These are phyloP conservation scores for Graphium sp. DNA, from an alignment of 2,329 filamentous ascomycete genomes.

Conservation along the genomic window DNA sequence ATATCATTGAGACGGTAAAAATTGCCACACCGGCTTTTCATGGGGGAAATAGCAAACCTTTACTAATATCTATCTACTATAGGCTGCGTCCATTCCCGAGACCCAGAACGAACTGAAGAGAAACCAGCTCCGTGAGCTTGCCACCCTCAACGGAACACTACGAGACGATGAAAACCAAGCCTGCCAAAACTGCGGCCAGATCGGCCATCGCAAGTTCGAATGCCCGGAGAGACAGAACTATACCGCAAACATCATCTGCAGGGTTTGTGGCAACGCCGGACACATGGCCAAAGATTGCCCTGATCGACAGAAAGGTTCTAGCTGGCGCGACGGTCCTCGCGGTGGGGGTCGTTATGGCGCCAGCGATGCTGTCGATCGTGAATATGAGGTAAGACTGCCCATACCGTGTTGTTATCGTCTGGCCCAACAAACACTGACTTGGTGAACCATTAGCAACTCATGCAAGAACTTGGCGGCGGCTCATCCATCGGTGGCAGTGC, in stretches of 20 bases:
- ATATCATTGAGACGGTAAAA: slow-evolving; percentile 88
- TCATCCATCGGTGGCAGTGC: slow-evolving; percentile 33
- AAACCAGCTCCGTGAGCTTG: slow-evolving; percentile 94
- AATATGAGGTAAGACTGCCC: slow-evolving; percentile 66
- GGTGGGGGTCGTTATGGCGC: slow-evolving; percentile 52
- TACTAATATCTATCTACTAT: slow-evolving; percentile 9
- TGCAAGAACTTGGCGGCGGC: slow-evolving; percentile 86
- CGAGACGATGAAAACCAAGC: slow-evolving; percentile 99
- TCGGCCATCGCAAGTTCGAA: slow-evolving; percentile 96
- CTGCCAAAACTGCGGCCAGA: slow-evolving; percentile 98
- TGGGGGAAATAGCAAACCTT: too few relatives aligned
- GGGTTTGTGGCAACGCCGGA: slow-evolving; percentile 91
- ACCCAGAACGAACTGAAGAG: slow-evolving; percentile 98
- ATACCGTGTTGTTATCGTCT: neutral
- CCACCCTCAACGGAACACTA: slow-evolving; percentile 93
- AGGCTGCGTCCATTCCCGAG: slow-evolving; percentile 97
- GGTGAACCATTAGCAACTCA: slow-evolving; percentile 61
- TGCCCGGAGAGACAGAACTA: slow-evolving; percentile 96
- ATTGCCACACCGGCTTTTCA: too few relatives aligned
- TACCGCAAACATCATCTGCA: slow-evolving; percentile 98
- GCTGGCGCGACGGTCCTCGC: slow-evolving; percentile 62
- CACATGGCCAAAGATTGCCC: slow-evolving; percentile 98
- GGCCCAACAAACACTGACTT: slow-evolving; percentile 19
- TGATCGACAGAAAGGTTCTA: slow-evolving; percentile 76
- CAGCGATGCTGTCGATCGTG: slow-evolving; percentile 76